Percentiles rank a stretch among this genome's conserved stretches.
phyloP scores from a whole-genome alignment of 441 rosid genomes.

The Metrosideros polymorpha region DNA sequence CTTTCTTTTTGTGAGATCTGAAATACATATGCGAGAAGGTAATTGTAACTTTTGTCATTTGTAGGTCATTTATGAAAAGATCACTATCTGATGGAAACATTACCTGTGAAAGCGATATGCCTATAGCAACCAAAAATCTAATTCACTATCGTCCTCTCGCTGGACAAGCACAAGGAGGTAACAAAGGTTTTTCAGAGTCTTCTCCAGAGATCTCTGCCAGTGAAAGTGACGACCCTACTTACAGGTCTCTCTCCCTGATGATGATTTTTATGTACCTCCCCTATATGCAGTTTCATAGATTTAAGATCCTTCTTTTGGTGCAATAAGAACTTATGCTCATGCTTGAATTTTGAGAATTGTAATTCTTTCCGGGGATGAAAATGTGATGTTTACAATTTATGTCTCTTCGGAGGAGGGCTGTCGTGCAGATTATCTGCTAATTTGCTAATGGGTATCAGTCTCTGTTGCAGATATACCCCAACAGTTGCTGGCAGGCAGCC shows the following conservation, averaged over 20 bases:
- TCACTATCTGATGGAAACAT: constrained; percentile 90
- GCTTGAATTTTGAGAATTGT: neutral
- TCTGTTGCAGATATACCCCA: constrained; percentile 32
- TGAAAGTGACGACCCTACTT: constrained; percentile 34
- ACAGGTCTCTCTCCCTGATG: constrained; percentile 37
- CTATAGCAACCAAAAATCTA: constrained; percentile 18
- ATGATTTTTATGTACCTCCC: neutral
- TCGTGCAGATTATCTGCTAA: neutral
- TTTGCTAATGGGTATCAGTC: neutral
- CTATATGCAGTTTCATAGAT: neutral
- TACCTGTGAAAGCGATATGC: constrained; percentile 35
- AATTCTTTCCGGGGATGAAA: neutral
- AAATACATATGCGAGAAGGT: neutral
- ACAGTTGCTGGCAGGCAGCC: constrained; percentile 20
- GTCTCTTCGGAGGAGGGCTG: neutral
- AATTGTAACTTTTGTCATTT: neutral
- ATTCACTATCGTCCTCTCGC: constrained; percentile 23
- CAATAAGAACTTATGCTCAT: neutral
- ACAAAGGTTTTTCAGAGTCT: constrained; percentile 59
- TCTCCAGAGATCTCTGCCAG: constrained; percentile 54
- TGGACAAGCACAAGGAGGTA: constrained; percentile 25
- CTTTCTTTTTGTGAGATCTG: neutral
- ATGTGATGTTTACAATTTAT: neutral
- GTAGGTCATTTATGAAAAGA: constrained; percentile 67
- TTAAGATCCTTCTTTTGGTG: neutral